phyloP scores from a whole-genome alignment of 805 yeast species.

The Saturnispora ahearnii region DNA sequence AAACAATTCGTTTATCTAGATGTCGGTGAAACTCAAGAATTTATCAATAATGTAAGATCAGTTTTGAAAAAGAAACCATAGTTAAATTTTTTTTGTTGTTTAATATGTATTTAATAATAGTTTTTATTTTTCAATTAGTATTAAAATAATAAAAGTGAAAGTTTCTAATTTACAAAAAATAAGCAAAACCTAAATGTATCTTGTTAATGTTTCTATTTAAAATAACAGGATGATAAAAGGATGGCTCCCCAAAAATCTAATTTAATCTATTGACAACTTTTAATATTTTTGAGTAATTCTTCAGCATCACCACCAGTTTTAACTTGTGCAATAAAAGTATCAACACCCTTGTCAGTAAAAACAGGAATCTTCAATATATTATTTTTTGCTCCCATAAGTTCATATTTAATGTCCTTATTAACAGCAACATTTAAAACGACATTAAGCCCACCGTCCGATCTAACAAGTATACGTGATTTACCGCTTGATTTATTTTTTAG shows the following conservation, averaged over 20 bases:
- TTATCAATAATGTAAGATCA: conserved; percentile 34
- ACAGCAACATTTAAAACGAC: conserved; percentile 64
- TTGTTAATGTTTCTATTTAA: not conserved
- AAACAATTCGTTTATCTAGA: conserved; percentile 30
- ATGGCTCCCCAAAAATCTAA: not conserved
- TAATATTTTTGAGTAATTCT: conserved; percentile 33
- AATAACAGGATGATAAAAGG: not conserved
- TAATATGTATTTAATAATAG: not conserved
- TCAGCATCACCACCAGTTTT: conserved; percentile 66
- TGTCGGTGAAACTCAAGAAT: conserved; percentile 43
- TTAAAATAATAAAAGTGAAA: not conserved
- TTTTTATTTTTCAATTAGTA: not conserved
- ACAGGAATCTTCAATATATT: conserved; percentile 60
- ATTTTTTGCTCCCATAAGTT: conserved; percentile 49
- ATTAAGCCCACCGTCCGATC: conserved; percentile 85
- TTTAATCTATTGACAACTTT: conserved; percentile 16
- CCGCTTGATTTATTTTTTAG: conserved; percentile 50
- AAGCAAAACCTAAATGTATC: not conserved
- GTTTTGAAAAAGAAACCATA: conserved; percentile 25
- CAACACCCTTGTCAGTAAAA: conserved; percentile 48
- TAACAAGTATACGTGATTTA: conserved; percentile 62
- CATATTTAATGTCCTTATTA: conserved; percentile 49
- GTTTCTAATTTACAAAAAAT: not conserved
- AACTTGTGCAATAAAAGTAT: conserved; percentile 64
- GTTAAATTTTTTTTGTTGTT: not conserved